Conservation (phyloP, 495 filamentous ascomycete species). For the Penicillium turbatum region DNA sequence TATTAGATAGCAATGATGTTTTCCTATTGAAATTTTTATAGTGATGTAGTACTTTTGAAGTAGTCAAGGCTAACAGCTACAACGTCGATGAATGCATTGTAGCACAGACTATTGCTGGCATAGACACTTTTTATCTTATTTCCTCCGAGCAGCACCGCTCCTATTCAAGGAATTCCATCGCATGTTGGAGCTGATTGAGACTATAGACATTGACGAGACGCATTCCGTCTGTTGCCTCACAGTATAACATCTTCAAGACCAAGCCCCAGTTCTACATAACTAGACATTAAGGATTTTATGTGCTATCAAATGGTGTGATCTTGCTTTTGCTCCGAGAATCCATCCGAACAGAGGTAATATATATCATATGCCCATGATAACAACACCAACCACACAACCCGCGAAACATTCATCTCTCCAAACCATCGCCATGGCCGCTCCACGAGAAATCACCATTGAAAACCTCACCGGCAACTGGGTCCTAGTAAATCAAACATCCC, state of each 20-base stretch:
- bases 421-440: background rate
- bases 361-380: background rate
- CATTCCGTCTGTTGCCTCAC: no score
- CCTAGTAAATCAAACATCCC: background rate
- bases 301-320: no score
- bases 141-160: no score
- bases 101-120: background rate
- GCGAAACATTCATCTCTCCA: background rate
- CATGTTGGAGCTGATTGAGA: no score
- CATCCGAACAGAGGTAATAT: background rate
- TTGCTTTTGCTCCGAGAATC: background rate
- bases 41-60: background rate
- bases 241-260: no score
- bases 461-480: background rate
- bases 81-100: background rate
- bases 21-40: background rate
- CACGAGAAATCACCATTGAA: background rate
- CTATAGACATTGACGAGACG: no score
- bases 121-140: no score
- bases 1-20: constrained; percentile 41
- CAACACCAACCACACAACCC: background rate
- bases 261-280: no score
- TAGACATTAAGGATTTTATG: no score
- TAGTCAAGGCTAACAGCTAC: background rate
- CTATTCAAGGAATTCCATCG: no score